Conservation (phyloP, 75 land plant species). For the Sequoiadendron giganteum region DNA sequence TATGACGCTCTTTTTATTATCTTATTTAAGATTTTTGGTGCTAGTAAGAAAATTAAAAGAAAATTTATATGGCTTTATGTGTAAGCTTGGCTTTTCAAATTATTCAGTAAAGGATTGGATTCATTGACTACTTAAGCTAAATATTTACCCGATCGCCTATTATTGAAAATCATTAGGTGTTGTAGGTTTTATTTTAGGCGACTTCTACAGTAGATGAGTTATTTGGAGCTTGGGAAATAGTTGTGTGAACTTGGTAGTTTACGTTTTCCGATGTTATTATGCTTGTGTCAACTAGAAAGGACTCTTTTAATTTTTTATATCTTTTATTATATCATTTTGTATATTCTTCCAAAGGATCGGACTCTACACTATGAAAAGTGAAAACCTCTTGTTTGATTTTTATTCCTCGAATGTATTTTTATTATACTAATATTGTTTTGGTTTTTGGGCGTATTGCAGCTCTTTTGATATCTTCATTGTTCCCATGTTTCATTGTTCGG, state of each 20-base stretch:
- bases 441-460: slow-evolving; percentile 28
- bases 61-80: too few species aligned
- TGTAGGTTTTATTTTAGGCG: too few species aligned
- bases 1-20: too few species aligned
- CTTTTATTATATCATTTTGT: background rate
- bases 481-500: slow-evolving; percentile 34
- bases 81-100: too few species aligned
- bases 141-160: too few species aligned
- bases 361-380: background rate
- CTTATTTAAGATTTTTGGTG: too few species aligned
- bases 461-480: slow-evolving; percentile 48
- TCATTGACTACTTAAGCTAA: too few species aligned
- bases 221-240: background rate
- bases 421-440: background rate
- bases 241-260: background rate
- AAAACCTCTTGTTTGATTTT: background rate
- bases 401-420: background rate
- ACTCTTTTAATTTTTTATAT: too few species aligned
- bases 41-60: too few species aligned
- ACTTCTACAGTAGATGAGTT: too few species aligned
- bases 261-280: background rate
- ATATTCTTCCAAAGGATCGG: background rate
- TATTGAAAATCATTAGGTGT: too few species aligned
- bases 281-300: background rate
- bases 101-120: too few species aligned